Percentiles rank a stretch among this genome's conserved stretches.
Conservation (phyloP, 2,329 filamentous ascomycete genomes). For the Blastomyces parvus region DNA sequence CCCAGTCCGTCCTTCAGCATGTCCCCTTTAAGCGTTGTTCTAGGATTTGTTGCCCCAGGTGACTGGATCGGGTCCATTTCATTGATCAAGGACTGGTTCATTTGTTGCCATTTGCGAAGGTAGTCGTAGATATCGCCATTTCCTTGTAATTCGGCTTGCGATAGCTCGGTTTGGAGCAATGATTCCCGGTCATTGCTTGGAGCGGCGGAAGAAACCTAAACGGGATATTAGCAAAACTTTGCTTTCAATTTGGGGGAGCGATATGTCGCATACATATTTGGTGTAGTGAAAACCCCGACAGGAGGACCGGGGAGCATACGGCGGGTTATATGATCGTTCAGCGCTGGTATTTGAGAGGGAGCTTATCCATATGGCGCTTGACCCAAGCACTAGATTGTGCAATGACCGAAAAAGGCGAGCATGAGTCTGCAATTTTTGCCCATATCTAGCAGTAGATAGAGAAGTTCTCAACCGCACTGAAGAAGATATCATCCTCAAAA, state of each 20-base stretch:
- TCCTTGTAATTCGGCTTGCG: conserved; percentile 28
- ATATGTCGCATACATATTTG: neutral
- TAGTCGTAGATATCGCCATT: conserved; percentile 35
- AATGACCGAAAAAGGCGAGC: conserved; percentile 15
- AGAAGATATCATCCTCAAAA: conserved; percentile 9
- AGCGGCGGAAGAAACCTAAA: conserved; percentile 6
- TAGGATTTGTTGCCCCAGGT: neutral
- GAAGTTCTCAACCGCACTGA: conserved; percentile 9
- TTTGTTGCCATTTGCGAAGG: conserved; percentile 31
- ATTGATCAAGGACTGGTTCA: neutral
- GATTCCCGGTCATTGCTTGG: conserved; percentile 4
- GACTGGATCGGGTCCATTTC: conserved; percentile 12
- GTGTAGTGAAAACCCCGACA: conserved; percentile 1
- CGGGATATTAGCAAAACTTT: neutral
- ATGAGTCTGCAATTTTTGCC: conserved; percentile 12
- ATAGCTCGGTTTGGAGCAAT: conserved; percentile 21
- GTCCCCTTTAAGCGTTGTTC: conserved; percentile 8
- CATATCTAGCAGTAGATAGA: conserved; percentile 13
- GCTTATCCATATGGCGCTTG: neutral
- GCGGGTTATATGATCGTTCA: neutral
- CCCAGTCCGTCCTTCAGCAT: conserved; percentile 15
- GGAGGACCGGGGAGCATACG: neutral
- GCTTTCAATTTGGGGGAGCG: neutral
- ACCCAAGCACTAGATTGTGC: conserved; percentile 10
- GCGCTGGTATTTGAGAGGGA: neutral